Evolutionary conservation across 2,329 filamentous ascomycete genomes (phyloP).

Genomic region (Botrytis paeoniae): DNA sequence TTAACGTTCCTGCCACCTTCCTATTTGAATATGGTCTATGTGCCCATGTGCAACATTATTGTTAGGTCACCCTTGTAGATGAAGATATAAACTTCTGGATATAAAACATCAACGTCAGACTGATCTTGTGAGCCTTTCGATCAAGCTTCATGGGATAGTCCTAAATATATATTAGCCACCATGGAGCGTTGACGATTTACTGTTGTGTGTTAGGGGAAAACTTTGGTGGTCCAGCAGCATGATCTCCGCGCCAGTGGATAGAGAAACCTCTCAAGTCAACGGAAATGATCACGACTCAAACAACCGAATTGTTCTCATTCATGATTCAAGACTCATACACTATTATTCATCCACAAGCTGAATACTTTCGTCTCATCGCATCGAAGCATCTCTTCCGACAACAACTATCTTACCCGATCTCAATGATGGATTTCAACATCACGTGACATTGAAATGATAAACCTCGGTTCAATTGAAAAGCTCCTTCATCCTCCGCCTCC

Average conservation of each 20-base stretch:
- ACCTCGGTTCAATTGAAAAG: constrained; percentile 16
- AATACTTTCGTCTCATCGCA: neutral
- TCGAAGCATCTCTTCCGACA: neutral
- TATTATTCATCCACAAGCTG: neutral
- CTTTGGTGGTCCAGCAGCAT: neutral
- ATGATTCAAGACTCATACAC: neutral
- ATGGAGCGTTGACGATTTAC: neutral
- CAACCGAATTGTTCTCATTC: neutral
- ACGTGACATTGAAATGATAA: neutral
- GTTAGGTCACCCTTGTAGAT: neutral
- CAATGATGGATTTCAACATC: neutral
- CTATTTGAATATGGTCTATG: neutral
- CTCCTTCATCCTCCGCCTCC: constrained; percentile 14
- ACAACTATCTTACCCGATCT: neutral
- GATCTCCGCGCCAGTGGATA: neutral
- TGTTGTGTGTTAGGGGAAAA: neutral
- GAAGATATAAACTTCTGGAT: constrained; percentile 1
- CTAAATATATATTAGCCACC: neutral
- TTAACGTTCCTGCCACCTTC: neutral
- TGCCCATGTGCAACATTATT: neutral
- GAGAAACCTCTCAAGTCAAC: neutral
- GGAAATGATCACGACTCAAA: neutral
- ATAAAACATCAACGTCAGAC: neutral
- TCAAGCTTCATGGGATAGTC: neutral
- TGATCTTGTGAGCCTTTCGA: neutral